A percentile compares a stretch with the other conserved stretches of the same genome.
These are phyloP conservation scores for Theobroma grandiflorum DNA, from an alignment of 441 rosid species.

Conservation along the genomic window DNA sequence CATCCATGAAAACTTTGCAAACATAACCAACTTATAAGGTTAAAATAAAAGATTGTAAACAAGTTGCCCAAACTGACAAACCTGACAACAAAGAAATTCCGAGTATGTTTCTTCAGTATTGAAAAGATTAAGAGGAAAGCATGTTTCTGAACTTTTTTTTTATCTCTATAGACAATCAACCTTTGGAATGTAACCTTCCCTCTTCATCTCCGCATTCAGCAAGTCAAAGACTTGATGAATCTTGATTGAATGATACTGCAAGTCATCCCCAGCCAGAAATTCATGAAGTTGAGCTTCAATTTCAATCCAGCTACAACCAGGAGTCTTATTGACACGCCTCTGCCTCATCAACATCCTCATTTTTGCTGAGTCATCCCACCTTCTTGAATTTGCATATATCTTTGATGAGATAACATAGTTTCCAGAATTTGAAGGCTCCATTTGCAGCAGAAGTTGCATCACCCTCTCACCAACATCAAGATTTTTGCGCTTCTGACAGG, in stretches of 20 bases:
- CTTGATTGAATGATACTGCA: conserved; percentile 38
- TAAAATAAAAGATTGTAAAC: not conserved
- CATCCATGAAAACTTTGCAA: conserved; percentile 12
- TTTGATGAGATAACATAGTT: conserved; percentile 85
- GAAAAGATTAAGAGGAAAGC: conserved; percentile 18
- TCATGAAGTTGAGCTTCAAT: conserved; percentile 57
- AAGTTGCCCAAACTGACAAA: conserved; percentile 12
- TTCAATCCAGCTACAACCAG: conserved; percentile 83
- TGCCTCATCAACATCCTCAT: conserved; percentile 77
- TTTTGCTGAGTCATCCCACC: conserved; percentile 76
- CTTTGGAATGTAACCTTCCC: conserved; percentile 60
- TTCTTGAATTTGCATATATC: conserved; percentile 66
- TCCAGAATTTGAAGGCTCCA: conserved; percentile 74
- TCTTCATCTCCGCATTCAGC: conserved; percentile 61
- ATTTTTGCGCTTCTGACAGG: conserved; percentile 68
- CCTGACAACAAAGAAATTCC: conserved; percentile 19
- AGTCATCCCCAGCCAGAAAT: conserved; percentile 72
- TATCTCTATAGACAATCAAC: conserved; percentile 25
- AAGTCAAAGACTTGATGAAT: conserved; percentile 44
- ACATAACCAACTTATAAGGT: conserved; percentile 17
- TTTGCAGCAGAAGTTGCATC: conserved; percentile 56
- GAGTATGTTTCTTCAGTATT: not conserved
- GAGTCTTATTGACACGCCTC: conserved; percentile 67
- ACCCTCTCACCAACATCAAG: conserved; percentile 58
- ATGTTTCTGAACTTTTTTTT: conserved; percentile 10